phyloP scores from a whole-genome alignment of 108 stramenopile species.

The Parmales sp. region DNA sequence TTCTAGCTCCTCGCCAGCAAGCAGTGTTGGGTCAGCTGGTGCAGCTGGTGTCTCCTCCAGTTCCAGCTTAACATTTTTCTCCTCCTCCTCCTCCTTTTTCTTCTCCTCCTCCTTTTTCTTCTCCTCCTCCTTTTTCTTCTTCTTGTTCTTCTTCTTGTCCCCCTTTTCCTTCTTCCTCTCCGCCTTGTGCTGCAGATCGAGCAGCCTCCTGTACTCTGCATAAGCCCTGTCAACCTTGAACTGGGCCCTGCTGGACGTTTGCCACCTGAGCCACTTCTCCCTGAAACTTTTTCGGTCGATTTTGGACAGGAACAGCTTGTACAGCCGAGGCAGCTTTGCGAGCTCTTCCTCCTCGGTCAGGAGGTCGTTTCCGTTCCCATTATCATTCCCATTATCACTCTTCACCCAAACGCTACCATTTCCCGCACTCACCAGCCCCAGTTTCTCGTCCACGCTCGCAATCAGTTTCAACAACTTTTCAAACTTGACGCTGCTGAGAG shows the following conservation, averaged over 20 bases:
- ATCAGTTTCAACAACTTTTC: not conserved
- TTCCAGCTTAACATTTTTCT: not conserved
- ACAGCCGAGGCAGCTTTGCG: too few relatives aligned
- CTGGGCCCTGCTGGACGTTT: not conserved
- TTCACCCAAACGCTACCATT: too few relatives aligned
- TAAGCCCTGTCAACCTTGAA: not conserved
- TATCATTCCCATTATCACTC: not conserved
- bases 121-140: not conserved
- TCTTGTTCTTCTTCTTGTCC: not conserved
- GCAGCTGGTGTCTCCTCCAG: not conserved
- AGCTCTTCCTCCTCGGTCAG: not conserved
- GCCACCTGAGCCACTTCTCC: conserved; percentile 7
- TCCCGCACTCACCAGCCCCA: too few relatives aligned
- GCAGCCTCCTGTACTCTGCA: not conserved
- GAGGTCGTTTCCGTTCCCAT: not conserved
- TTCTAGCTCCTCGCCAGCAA: not conserved
- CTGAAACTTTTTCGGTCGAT: too few relatives aligned
- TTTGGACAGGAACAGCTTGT: too few relatives aligned
- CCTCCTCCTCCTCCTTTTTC: not conserved
- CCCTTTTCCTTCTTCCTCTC: not conserved
- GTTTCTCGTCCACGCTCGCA: too few relatives aligned
- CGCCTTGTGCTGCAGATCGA: not conserved
- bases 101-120: not conserved
- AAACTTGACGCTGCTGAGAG: not conserved
- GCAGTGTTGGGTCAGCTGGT: not conserved